A percentile compares a stretch with the other conserved stretches of the same genome.
Evolutionary conservation across 2,329 filamentous ascomycete genomes (phyloP).

Genomic region (Fusarium foetens): DNA sequence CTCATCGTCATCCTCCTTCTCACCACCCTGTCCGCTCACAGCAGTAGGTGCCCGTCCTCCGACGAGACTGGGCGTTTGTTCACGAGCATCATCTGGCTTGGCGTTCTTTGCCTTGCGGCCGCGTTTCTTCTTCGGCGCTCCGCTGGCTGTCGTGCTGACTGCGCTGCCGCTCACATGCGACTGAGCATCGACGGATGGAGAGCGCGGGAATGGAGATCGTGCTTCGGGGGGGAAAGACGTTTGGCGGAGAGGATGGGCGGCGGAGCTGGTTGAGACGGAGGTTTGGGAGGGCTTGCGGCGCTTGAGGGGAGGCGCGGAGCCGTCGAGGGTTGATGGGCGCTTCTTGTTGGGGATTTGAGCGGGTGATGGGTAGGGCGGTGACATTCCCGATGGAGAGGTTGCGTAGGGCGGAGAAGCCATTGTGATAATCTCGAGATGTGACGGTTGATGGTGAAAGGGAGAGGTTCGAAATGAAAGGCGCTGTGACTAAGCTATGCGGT

Average conservation of each 20-base stretch:
- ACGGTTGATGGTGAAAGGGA: neutral
- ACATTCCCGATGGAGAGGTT: constrained; percentile 63
- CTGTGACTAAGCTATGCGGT: neutral
- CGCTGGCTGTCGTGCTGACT: constrained; percentile 56
- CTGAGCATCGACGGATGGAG: constrained; percentile 71
- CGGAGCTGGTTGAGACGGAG: constrained; percentile 60
- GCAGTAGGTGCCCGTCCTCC: constrained; percentile 55
- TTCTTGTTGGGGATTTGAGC: constrained; percentile 67
- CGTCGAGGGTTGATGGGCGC: constrained; percentile 65
- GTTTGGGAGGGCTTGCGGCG: constrained; percentile 75
- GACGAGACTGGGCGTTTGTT: constrained; percentile 58
- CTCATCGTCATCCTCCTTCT: constrained; percentile 64
- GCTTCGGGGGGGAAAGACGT: constrained; percentile 80
- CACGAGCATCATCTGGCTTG: constrained; percentile 54
- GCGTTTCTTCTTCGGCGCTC: constrained; percentile 67
- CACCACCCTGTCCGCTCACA: constrained; percentile 57
- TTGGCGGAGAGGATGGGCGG: constrained; percentile 76
- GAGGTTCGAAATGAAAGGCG: neutral
- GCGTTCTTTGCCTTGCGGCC: constrained; percentile 69
- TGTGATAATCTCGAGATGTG: neutral
- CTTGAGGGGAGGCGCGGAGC: constrained; percentile 64
- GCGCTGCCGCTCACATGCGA: constrained; percentile 71
- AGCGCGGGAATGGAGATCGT: constrained; percentile 67
- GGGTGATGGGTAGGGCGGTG: constrained; percentile 64
- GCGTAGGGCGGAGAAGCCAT: constrained; percentile 68